Evolutionary conservation across 2,329 filamentous ascomycete genomes (phyloP).

Genomic region (Seiridium cupressi): DNA sequence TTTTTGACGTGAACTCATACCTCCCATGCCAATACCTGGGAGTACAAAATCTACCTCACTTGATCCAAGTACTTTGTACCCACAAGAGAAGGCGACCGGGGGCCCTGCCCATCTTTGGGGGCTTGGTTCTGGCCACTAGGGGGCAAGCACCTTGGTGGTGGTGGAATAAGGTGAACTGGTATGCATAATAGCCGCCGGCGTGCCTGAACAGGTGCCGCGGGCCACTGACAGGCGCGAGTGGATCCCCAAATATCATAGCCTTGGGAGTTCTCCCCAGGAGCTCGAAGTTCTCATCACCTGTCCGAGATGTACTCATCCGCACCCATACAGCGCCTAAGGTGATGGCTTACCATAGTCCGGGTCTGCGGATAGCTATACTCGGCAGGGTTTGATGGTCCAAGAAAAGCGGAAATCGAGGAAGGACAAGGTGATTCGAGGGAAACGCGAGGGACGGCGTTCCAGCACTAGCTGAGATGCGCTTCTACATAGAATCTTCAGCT

Average conservation of each 20-base stretch:
- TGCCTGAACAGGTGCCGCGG: background rate
- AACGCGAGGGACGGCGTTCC: too few relatives aligned
- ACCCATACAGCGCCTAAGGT: constrained; percentile 17
- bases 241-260: background rate
- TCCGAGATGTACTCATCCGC: constrained; percentile 5
- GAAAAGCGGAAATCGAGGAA: background rate
- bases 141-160: background rate
- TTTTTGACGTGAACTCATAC: constrained; percentile 1
- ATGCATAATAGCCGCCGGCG: constrained; percentile 21
- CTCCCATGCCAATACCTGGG: constrained; percentile 4
- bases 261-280: background rate
- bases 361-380: constrained; percentile 10
- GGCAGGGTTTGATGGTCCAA: constrained; percentile 13
- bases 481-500: too few relatives aligned
- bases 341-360: constrained; percentile 12
- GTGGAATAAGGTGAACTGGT: constrained; percentile 14
- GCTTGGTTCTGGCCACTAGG: constrained; percentile 15
- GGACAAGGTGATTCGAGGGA: too few relatives aligned
- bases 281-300: constrained; percentile 10
- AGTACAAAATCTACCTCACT: constrained; percentile 2
- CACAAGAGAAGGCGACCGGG: constrained; percentile 7
- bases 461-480: too few relatives aligned
- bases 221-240: constrained; percentile 1
- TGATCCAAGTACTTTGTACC: constrained; percentile 8
- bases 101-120: constrained; percentile 9